Conservation (phyloP, 441 rosid genomes). For the Jatropha podagrica region DNA sequence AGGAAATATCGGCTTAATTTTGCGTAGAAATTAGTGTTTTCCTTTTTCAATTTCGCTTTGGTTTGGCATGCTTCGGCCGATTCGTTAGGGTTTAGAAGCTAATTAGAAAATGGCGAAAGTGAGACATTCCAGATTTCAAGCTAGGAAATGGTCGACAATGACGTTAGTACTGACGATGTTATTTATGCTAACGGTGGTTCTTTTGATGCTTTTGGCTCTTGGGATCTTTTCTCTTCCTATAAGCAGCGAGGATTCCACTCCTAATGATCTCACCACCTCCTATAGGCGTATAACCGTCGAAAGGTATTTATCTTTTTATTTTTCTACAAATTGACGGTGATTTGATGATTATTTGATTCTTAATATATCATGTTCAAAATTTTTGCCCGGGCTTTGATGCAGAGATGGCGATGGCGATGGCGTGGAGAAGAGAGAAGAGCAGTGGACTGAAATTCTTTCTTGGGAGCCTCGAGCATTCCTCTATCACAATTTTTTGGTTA, state of each 20-base stretch:
- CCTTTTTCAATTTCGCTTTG: background rate
- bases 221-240: constrained; percentile 71
- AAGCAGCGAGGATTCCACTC: constrained; percentile 41
- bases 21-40: background rate
- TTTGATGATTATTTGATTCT: background rate
- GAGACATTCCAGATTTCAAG: constrained; percentile 52
- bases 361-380: background rate
- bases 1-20: background rate
- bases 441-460: constrained; percentile 79
- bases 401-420: constrained; percentile 23
- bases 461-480: constrained; percentile 91
- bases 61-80: constrained; percentile 16
- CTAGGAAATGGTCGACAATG: constrained; percentile 56
- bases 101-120: constrained; percentile 49
- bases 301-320: constrained; percentile 38
- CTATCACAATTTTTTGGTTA: constrained; percentile 84
- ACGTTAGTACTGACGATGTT: constrained; percentile 47
- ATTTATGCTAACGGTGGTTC: constrained; percentile 53
- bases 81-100: constrained; percentile 27
- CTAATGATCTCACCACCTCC: constrained; percentile 56
- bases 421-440: constrained; percentile 46
- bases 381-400: constrained; percentile 16
- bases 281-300: constrained; percentile 44
- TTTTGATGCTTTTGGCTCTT: constrained; percentile 62
- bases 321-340: background rate